These are phyloP conservation scores for Citrus unshiu DNA, from an alignment of 345 rosid genomes.

Conservation along the genomic window DNA sequence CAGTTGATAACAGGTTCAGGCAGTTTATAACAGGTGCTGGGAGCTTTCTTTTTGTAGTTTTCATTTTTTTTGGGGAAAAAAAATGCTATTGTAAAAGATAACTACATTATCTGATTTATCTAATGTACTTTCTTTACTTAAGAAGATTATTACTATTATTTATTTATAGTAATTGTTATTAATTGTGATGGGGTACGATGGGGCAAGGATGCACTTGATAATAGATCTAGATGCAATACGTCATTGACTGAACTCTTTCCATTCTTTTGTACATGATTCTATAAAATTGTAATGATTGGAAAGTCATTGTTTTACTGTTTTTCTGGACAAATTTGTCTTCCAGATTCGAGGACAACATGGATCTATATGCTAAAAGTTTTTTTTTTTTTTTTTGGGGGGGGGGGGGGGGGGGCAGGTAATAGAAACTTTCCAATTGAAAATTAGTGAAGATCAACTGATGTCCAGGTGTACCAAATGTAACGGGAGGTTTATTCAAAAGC, in stretches of 20 bases:
- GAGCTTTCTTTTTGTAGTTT: background rate
- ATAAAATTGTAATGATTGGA: background rate
- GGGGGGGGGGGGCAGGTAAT: conserved; percentile 46
- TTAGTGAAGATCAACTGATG: conserved; percentile 75
- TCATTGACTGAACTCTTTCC: background rate
- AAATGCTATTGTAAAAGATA: background rate
- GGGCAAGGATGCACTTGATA: background rate
- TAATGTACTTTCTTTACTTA: background rate
- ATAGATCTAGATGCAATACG: background rate
- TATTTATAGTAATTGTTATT: background rate
- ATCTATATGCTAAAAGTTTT: background rate
- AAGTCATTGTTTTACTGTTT: background rate
- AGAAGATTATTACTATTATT: background rate
- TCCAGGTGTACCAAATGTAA: conserved; percentile 96
- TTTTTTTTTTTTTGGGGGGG: background rate
- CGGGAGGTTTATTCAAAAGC: conserved; percentile 85
- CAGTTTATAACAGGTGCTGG: background rate
- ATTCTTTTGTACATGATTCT: background rate
- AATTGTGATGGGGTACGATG: background rate
- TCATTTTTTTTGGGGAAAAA: background rate
- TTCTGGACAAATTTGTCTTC: background rate
- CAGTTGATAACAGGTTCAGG: background rate
- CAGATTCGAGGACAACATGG: background rate
- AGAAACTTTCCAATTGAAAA: conserved; percentile 60
- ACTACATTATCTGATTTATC: background rate